A percentile compares a stretch with the other conserved stretches of the same genome.
Conservation (phyloP, 352 stramenopile species). For the Plasmopara viticola region DNA sequence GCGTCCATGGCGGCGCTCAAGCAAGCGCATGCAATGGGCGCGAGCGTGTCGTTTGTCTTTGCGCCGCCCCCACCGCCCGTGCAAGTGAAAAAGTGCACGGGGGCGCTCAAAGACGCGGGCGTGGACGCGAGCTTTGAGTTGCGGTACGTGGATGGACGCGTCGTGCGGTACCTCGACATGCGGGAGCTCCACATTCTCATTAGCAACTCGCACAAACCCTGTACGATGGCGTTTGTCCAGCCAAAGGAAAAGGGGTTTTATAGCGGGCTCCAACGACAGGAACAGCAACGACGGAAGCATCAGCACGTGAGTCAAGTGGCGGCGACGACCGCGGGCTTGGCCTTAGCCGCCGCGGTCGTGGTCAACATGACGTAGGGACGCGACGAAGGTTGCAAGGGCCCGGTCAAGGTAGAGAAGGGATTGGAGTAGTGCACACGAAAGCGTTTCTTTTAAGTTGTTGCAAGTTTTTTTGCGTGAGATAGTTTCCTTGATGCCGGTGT, state of each 20-base stretch:
- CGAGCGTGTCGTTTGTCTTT: conserved; percentile 58
- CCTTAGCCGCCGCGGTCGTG: conserved; percentile 26
- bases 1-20: conserved; percentile 46
- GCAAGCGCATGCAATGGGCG: conserved; percentile 35
- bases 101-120: conserved; percentile 37
- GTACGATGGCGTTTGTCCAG: conserved; percentile 55
- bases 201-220: conserved; percentile 47
- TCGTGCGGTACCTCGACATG: conserved; percentile 59
- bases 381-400: background rate
- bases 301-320: conserved; percentile 16
- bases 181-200: conserved; percentile 60
- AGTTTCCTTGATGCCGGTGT: no score
- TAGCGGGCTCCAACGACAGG: conserved; percentile 24
- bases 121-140: conserved; percentile 62
- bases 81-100: conserved; percentile 43
- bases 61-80: conserved; percentile 41
- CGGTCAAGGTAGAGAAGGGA: background rate
- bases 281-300: conserved; percentile 22
- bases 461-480: no score
- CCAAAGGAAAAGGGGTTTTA: conserved; percentile 44
- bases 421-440: background rate
- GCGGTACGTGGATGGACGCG: conserved; percentile 41
- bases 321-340: conserved; percentile 23
- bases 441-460: no score
- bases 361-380: conserved; percentile 29